Base-by-base conservation (phyloP, 192 early-diverging fungal genomes). In the Neocallimastix lanati region DNA sequence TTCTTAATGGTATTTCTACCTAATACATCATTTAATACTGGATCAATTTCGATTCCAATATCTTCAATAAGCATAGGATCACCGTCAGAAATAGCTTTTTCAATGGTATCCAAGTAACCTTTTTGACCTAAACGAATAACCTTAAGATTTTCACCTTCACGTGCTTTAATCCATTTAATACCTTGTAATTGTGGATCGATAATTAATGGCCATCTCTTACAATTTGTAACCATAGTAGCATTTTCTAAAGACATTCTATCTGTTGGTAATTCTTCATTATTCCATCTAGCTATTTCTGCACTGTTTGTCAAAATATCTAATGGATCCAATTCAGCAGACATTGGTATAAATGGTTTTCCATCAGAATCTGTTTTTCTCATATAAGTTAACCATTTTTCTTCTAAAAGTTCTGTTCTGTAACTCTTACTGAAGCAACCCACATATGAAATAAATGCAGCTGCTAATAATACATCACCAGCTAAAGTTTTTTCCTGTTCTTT, bases 151-250 rank as follows among this genome's bases (percentile, higher is more conserved):
- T 86, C 58, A 15, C 90, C 90, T 81, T 91, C 90, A 16, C 89
- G 80, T 77, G 86, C 89, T 78, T 87, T 90, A 77, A 91, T 87
- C 90, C 90, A 91, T 0, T 85, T 90, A 25, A 91, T 88, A 67
- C 89, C 90, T 82, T 91, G 90, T n/a, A 91, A 80, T 79, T 91
- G 90, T 27, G 90, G 90, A 80, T 91, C 90, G 76, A 91, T 89
- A 78, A 91, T 90, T 28, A 91, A 81, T 11, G 90, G 90, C 90
- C 90, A 91, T 78, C 90, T 84, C 79, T 89, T 90, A 80, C 89
- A 90, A 29, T 82, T 87, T 6, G 85, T 88, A 6, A 90, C 85
- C 89, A 90, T 91, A 13, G 86, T 86, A 12, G 88, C 90, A 78
- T 91, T 91, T 82, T 91, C 90, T 16, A 91, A 78, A 0, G 90